Base-by-base conservation (phyloP, 129 eudicot species). In the Centaurea solstitialis region DNA sequence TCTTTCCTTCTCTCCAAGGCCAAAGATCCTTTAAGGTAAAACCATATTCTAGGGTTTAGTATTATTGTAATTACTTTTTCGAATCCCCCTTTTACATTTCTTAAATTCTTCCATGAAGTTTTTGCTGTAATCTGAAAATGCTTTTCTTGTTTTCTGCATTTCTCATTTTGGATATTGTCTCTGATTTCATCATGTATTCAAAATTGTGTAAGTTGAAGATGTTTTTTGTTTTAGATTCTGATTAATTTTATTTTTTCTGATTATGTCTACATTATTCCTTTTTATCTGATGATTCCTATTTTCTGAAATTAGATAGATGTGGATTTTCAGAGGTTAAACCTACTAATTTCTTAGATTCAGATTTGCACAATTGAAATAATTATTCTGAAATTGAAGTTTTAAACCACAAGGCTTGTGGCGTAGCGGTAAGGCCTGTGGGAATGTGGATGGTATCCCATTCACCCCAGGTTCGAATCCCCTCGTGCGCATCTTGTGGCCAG, bases 1-100 rank as follows among this genome's bases (percentile, higher is more conserved):
- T 76, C 79, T 62, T 76, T 76, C 79, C 79, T 64, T 76, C 79
- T n/a, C 79, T 61, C 35, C 35, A 76, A 61, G 71, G 59, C 30
- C 70, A 61, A n/a, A 21, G 50, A 33, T 59, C 61, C 47, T 59
- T 9, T 17, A 61, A 59, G 79, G 70, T 59, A 76, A 50, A 76
- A 40, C 47, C 85, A 50, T 82, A n/a, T 75, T 82, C 65, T 75
- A 68, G 81, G 81, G 85, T 82, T 76, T 69, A 67, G 75, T 65
- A 66, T 74, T 74, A 70, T 80, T 80, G n/a, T 17, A 53, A 15
- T 53, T 17, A 17, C 65, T n/a, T 71, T 71, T 38, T 70, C 73
- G 73, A 37, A 59, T 40, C 37, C 33, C 23, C 37, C 2, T 40
- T 73, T 67, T 81, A 9, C 22, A 10, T 20, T 64, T 73, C 74